Base-by-base conservation (phyloP, 2,329 filamentous ascomycete genomes). In the Tolypocladium sp. region DNA sequence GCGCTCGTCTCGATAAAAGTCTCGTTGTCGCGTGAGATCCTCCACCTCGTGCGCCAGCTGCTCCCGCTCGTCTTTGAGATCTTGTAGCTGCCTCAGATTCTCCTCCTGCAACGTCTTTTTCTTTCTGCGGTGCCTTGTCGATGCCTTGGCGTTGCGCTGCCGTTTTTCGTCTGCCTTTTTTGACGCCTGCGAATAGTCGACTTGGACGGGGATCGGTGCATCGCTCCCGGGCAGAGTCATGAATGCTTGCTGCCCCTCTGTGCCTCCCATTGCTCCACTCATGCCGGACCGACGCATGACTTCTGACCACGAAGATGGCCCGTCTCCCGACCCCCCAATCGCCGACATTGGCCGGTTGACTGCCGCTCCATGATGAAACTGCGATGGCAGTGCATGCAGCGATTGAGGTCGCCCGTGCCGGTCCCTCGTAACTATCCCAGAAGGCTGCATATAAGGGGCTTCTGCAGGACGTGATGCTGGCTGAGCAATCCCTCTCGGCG, bases 151-250 rank as follows among this genome's bases (percentile, higher is more conserved):
- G 68, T 96, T 96, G 57, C 91, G 84, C 71, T 89, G 87, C 59
- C 91, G 82, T 74, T 94, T 96, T 72, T 95, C 90, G 67, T 94
- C 90, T 44, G 90, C 89, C 66, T 90, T 85, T 64, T 87, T 88
- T 15, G 91, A 95, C 15, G 88, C 91, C 66, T 91, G 88, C 65
- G 91, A 88, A 51, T 90, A 85, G 69, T 96, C 91, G 12, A 93
- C 85, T 17, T 87, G 86, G 55, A 92, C 84, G 12, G 79, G 73
- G 49, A 84, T 81, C 3, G 72, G 71, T 7, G 68, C 69, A 38
- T 74, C 72, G 40, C 67, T 73, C 22, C 73, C 73, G 4, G 74
- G 74, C 12, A 75, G 61, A 13, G 70, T 70, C 71, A 75, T 73
- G 56, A 68, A 73, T n/a, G 71, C 72, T 56, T 75, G 72, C 49